Base-by-base conservation (phyloP, 768 basidiomycete species). In the Gloeophyllum trabeum region DNA sequence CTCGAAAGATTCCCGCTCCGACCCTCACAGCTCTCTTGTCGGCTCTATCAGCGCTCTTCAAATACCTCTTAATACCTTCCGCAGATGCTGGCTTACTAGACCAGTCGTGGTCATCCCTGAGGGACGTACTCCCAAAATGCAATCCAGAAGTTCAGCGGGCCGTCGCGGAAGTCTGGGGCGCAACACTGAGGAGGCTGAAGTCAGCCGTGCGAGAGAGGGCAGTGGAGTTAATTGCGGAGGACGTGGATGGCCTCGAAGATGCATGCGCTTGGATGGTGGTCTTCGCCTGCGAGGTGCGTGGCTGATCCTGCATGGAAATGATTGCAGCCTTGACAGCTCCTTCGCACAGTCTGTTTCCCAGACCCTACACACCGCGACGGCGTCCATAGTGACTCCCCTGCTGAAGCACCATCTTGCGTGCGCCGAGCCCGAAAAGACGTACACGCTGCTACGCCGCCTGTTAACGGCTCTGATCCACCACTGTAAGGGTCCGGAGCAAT, bases 141-240 rank as follows among this genome's bases (percentile, higher is more conserved):
- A 61, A 72, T 43, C 70, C 75, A 0, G 85, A 91, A 44, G 71
- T 88, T 2, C 84, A 84, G 53, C 64, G 83, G 20, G 77, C 83
- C 1, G 70, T 85, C 6, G 82, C 88, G 0, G 90, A 96, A 53
- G 87, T 89, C 3, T 96, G 89, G 93, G 87, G 80, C 0, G 76
- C 75, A 1, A 70, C 82, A 0, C 52, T 94, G 34, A 68, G 92
- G 39, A 71, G 85, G 49, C 61, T 92, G 41, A 86, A 87, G 57
- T 60, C 64, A 1, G 66, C 70, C 10, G 66, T 69, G 5, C 64
- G 83, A 23, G 74, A 73, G 41, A 65, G 67, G 37, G 73, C 79
- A 0, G 67, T 88, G 4, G 49, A 53, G 3, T 44, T 85, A 12
- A 64, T 93, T 54, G 69, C 70, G 2, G 59, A 63, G 23, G 64